Conservation (phyloP, 257 asterid species). For the Nicotiana paniculata region DNA sequence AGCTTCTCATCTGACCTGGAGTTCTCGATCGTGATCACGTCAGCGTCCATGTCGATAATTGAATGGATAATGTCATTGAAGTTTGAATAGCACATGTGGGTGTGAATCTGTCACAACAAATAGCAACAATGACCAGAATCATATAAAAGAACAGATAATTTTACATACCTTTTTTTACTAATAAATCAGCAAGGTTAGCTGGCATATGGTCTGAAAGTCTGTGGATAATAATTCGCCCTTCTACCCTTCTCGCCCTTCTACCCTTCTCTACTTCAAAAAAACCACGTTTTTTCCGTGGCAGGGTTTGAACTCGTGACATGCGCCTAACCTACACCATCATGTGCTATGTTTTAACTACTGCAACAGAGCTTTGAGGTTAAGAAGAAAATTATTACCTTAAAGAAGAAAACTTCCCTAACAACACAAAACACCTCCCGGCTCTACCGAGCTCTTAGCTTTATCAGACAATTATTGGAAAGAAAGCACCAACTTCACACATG, state of each 20-base stretch:
- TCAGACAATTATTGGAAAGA: neutral
- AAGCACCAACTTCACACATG: neutral
- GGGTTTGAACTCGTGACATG: neutral
- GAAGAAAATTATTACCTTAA: neutral
- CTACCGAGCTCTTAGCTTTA: neutral
- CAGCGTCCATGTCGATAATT: conserved; percentile 96
- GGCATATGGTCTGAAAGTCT: neutral
- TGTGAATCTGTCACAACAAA: conserved; percentile 59
- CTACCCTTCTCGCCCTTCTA: neutral
- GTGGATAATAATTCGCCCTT: neutral
- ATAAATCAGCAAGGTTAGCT: neutral
- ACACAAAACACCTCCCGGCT: neutral
- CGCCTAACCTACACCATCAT: neutral
- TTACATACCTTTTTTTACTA: no score
- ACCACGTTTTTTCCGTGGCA: neutral
- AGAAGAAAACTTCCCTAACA: neutral
- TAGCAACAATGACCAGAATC: neutral
- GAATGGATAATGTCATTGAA: conserved; percentile 96
- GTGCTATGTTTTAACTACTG: neutral
- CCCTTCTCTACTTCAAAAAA: neutral
- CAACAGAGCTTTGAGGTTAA: neutral
- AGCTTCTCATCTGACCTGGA: conserved; percentile 96
- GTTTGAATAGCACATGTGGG: conserved; percentile 99
- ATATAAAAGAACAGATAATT: neutral
- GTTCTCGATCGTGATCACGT: conserved; percentile 95